Percentiles rank a stretch among this genome's conserved stretches.
These are phyloP conservation scores for Effrenium voratum DNA, from an alignment of 73 alveolate genomes.

Conservation along the genomic window DNA sequence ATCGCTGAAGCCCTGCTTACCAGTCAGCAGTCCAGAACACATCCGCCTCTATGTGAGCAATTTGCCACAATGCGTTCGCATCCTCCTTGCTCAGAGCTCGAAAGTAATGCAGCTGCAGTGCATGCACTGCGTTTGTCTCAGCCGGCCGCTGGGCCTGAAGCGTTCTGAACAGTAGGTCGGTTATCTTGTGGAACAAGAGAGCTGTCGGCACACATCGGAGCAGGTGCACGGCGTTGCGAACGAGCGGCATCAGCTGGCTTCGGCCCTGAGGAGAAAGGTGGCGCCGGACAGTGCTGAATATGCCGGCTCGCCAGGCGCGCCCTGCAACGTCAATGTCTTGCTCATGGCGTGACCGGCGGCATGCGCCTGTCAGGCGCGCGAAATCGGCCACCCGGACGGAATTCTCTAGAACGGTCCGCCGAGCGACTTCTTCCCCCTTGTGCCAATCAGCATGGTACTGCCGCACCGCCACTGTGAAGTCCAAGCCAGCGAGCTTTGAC, in stretches of 20 bases:
- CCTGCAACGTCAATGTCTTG: too few relatives aligned
- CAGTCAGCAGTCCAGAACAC: neutral
- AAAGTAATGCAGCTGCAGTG: neutral
- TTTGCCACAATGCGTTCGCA: too few relatives aligned
- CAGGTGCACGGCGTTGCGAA: neutral
- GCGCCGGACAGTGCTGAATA: neutral
- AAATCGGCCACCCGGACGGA: constrained; percentile 5
- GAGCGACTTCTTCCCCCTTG: constrained; percentile 8
- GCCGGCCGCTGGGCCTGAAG: neutral
- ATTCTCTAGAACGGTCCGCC: neutral
- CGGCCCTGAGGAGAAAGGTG: neutral
- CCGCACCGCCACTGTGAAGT: neutral
- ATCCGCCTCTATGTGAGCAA: neutral
- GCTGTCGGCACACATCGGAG: neutral
- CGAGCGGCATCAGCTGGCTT: neutral
- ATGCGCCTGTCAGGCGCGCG: neutral
- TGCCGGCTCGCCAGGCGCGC: neutral
- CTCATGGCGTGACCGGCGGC: neutral
- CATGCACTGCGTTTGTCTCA: neutral
- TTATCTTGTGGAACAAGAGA: neutral
- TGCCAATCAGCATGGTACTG: constrained; percentile 36
- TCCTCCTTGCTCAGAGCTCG: neutral
- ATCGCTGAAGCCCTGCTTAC: constrained; percentile 30
- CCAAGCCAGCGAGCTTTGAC: neutral
- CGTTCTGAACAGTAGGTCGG: neutral